Conservation (phyloP, 495 filamentous ascomycete species). For the Tuber calosporum region DNA sequence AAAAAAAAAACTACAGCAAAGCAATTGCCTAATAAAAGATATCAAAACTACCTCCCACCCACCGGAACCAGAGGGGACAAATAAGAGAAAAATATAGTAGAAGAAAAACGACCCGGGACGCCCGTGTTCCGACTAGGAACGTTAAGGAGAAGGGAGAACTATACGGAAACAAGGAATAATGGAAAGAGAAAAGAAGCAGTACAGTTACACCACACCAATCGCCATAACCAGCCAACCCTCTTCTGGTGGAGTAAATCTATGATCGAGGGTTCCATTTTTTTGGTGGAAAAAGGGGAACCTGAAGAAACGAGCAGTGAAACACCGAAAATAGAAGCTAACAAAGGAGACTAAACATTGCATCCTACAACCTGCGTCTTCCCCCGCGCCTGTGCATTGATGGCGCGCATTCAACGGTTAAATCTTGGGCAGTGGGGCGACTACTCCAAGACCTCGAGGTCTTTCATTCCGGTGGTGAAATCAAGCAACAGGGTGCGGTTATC, state of each 20-base stretch:
- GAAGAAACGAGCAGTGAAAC: slow-evolving; percentile 8
- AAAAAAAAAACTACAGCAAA: slow-evolving; percentile 10
- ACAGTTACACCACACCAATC: neutral
- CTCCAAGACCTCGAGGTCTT: slow-evolving; percentile 52
- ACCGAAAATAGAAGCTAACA: slow-evolving; percentile 9
- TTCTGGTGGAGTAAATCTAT: slow-evolving; percentile 19
- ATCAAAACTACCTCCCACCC: slow-evolving; percentile 7
- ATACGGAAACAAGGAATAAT: neutral
- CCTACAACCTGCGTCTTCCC: slow-evolving; percentile 25
- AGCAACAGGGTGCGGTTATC: slow-evolving; percentile 85
- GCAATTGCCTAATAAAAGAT: slow-evolving; percentile 8
- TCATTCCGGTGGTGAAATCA: slow-evolving; percentile 64
- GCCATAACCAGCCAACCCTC: slow-evolving; percentile 21
- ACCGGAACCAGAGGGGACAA: neutral
- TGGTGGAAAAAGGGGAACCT: slow-evolving; percentile 9
- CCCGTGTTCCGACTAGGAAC: neutral
- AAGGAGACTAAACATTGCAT: slow-evolving; percentile 16
- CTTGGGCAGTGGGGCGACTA: neutral
- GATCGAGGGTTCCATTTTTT: slow-evolving; percentile 6
- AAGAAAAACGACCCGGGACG: slow-evolving; percentile 10
- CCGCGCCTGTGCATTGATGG: slow-evolving; percentile 7
- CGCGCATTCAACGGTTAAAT: slow-evolving; percentile 10
- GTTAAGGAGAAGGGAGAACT: neutral
- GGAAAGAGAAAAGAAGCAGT: neutral
- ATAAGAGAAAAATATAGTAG: slow-evolving; percentile 12